Conservation (phyloP, 148 eudicot genomes). For the Talinum fruticosum region DNA sequence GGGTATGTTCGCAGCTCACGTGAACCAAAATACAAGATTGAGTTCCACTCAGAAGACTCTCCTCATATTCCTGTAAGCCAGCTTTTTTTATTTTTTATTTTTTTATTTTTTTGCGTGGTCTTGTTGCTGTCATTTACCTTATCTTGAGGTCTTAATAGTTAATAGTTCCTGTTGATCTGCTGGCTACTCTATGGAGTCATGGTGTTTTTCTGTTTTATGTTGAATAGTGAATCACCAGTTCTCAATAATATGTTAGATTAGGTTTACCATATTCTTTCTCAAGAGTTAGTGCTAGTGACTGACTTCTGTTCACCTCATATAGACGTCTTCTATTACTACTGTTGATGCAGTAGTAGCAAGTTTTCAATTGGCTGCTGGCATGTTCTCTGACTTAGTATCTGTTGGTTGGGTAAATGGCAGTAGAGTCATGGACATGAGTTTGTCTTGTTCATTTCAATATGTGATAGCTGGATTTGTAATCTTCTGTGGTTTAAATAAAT, state of each 20-base stretch:
- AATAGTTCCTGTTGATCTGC: not conserved
- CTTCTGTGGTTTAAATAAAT: not conserved
- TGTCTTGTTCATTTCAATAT: not conserved
- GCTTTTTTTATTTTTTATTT: no score
- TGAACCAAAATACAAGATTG: constrained; percentile 83
- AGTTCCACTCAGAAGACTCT: constrained; percentile 72
- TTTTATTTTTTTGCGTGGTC: not conserved
- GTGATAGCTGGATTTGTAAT: not conserved
- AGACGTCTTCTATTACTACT: not conserved
- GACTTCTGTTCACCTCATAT: not conserved
- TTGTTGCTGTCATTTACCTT: not conserved
- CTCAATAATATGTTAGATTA: not conserved
- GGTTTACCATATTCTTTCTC: not conserved
- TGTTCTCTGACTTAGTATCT: not conserved
- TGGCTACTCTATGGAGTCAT: not conserved
- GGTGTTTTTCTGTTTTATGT: not conserved
- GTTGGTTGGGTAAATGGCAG: not conserved
- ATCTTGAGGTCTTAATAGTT: not conserved
- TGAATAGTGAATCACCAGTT: not conserved
- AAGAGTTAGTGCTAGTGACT: not conserved
- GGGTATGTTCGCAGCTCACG: constrained; percentile 58
- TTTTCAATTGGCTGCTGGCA: not conserved
- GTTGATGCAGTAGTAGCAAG: not conserved
- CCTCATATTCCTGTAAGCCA: constrained; percentile 77
- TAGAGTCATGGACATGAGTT: not conserved